Evolutionary conservation across 495 filamentous ascomycete genomes (phyloP), one percentile per base, ranked within the genome.

Genomic region (Chlorociboria aeruginascens): DNA sequence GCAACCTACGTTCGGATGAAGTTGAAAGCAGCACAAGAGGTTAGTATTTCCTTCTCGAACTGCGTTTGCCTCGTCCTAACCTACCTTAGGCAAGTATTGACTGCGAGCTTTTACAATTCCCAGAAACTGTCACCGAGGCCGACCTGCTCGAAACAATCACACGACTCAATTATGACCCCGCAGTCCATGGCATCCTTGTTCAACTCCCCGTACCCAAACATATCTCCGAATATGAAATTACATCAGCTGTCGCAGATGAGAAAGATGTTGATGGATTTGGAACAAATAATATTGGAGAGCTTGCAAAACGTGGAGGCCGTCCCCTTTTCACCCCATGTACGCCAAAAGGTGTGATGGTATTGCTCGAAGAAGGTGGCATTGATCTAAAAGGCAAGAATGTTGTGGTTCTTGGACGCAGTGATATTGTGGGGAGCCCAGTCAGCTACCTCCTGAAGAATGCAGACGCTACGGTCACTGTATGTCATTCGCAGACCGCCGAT

Each of bases 1-100:
- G 85, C 83, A 62, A 97, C 92, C 34, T 98, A 98, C 85, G 89
- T 98, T 64, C 87, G 88, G 68, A 98, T 98, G 92, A 98, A 98
- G 69, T 65, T 96, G 58, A 97, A 95, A 73, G 92, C 92, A 47
- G 92, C 92, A 29, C 75, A 89, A 63, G 90, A 98, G 76, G 86
- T 90, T 69, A 43, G 60, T 50, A 37, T 43, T 33, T n/a, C 12
- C 46, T 46, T 45, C 48, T 50, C 54, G 10, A 7, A 16, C 2
- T 8, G 9, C 34, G 2, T n/a, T 42, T 7, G 11, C 6, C 3
- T 25, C 14, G 37, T 40, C 6, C 36, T 52, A 33, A 51, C 52
- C 57, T 54, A 47, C 48, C 45, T 7, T 48, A 93, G 86, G 86
- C 86, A 58, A 86, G 85, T 61, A 96, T 98, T 59, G 73, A 74